Base-by-base conservation (phyloP, 2,329 filamentous ascomycete species). In the Pseudogymnoascus sp. region DNA sequence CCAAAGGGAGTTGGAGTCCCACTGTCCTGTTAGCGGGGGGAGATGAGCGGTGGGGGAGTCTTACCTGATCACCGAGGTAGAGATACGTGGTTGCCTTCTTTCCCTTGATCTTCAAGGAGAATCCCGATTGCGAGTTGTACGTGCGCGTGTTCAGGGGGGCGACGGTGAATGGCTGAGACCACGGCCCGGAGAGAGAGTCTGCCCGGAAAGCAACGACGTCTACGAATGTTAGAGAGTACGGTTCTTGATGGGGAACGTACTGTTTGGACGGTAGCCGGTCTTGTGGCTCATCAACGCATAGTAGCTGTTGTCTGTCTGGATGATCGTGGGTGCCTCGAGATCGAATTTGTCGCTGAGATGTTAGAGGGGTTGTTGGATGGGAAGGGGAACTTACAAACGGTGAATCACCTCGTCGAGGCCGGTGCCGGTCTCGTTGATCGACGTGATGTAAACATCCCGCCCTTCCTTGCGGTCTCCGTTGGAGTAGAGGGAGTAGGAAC, bases 251-350 rank as follows among this genome's bases (percentile, higher is more conserved):
- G 2, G 3, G 14, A 0, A 64, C 70, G 65, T 53, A 74, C 77
- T 85, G 61, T 86, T 86, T 0, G 84, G 83, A n/a, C 84, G 75
- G 62, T 86, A 86, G 0, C 84, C 84, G 0, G 84, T 86, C 75
- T 86, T 86, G 66, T 86, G 84, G 67, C 81, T 84, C 83, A 86
- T 85, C 37, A 86, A 68, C 0, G 82, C 81, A 67, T 81, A 86
- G 67, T 86, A 86, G 67, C 81, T 84, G 64, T 78, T 76, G 36
- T 86, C 82, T 0, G 84, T 86, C 69, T 85, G 83, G 5, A 86
- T 75, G 61, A 86, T 85, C 0, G 81, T 84, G 0, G 84, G 84
- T 0, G 83, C 84, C 67, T 86, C 84, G 1, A 86, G 77, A 66
- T 86, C 84, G 65, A 78, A 85, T 66, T 86, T 86, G 69, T 82